A percentile compares a stretch with the other conserved stretches of the same genome.
These are phyloP conservation scores for Aspergillus ochraceus DNA, from an alignment of 2,329 filamentous ascomycete species.

Conservation along the genomic window DNA sequence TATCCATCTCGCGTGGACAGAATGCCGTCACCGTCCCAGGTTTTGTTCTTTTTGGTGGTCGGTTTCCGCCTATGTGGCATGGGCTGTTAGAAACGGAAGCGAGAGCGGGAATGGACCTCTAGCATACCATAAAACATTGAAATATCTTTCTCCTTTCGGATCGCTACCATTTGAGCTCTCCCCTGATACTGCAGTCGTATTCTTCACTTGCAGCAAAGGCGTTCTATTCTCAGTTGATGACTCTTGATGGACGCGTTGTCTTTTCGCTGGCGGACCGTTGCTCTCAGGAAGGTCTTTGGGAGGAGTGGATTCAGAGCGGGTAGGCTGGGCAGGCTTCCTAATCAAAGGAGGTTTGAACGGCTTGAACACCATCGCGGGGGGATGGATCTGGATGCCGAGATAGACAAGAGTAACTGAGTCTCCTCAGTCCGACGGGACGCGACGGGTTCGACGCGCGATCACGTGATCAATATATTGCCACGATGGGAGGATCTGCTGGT, in stretches of 20 bases:
- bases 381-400: slow-evolving; percentile 8
- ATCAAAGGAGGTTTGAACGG: slow-evolving; percentile 48
- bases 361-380: slow-evolving; percentile 42
- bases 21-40: slow-evolving; percentile 73
- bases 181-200: slow-evolving; percentile 17
- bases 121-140: slow-evolving; percentile 49
- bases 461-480: slow-evolving; percentile 15
- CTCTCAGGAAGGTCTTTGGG: slow-evolving; percentile 11
- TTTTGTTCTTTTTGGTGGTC: slow-evolving; percentile 73
- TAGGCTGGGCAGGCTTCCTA: slow-evolving; percentile 27
- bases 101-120: background rate
- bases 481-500: too few relatives aligned
- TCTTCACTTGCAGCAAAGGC: slow-evolving; percentile 34
- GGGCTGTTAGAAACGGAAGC: background rate
- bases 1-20: slow-evolving; percentile 58
- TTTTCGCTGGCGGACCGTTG: slow-evolving; percentile 32
- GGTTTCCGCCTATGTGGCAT: slow-evolving; percentile 60
- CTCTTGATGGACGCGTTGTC: slow-evolving; percentile 34
- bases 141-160: slow-evolving; percentile 38
- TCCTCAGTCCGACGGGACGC: slow-evolving; percentile 10
- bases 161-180: slow-evolving; percentile 5
- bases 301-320: background rate
- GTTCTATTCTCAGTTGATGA: slow-evolving; percentile 22
- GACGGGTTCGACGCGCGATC: slow-evolving; percentile 18
- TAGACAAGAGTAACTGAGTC: background rate